A percentile compares a stretch with the other conserved stretches of the same genome.
Evolutionary conservation across 1,139 yeast genomes (phyloP).

Genomic region (Kodamaea arcana): DNA sequence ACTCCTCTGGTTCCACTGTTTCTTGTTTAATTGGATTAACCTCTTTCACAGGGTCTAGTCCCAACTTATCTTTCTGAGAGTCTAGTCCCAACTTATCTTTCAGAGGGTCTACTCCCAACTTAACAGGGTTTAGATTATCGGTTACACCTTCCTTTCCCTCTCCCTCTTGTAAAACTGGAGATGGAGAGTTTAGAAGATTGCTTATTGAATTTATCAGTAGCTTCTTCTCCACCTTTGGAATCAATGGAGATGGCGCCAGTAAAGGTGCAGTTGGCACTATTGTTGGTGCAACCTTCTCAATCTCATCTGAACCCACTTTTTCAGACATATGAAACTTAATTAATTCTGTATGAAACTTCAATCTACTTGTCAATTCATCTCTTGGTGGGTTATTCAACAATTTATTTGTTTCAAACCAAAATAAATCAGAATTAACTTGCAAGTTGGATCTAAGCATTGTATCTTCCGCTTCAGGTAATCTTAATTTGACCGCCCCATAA

Average conservation of each 20-base stretch:
- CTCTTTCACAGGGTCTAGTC: constrained; percentile 2
- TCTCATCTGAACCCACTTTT: background rate
- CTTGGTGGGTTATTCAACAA: constrained; percentile 25
- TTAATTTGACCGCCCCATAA: constrained; percentile 72
- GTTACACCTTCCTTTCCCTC: background rate
- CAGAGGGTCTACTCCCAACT: background rate
- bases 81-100: too few species aligned
- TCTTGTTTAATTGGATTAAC: too few species aligned
- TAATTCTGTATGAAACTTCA: constrained; percentile 29
- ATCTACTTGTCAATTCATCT: constrained; percentile 28
- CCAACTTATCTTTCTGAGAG: too few species aligned
- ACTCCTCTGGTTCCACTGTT: constrained; percentile 18
- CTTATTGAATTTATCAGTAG: constrained; percentile 2
- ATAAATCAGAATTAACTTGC: constrained; percentile 38
- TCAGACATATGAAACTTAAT: constrained; percentile 24
- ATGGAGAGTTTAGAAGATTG: constrained; percentile 8
- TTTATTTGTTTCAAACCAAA: constrained; percentile 52
- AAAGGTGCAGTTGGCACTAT: background rate
- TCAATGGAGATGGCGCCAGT: background rate
- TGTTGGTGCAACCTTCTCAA: background rate
- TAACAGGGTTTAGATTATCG: too few species aligned
- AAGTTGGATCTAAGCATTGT: constrained; percentile 34
- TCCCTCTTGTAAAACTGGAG: constrained; percentile 1
- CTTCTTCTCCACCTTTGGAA: background rate
- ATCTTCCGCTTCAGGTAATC: constrained; percentile 46